Evolutionary conservation across 2,329 filamentous ascomycete species (phyloP), one percentile per base, ranked within the genome.

Genomic region (Alternaria brassicicola): DNA sequence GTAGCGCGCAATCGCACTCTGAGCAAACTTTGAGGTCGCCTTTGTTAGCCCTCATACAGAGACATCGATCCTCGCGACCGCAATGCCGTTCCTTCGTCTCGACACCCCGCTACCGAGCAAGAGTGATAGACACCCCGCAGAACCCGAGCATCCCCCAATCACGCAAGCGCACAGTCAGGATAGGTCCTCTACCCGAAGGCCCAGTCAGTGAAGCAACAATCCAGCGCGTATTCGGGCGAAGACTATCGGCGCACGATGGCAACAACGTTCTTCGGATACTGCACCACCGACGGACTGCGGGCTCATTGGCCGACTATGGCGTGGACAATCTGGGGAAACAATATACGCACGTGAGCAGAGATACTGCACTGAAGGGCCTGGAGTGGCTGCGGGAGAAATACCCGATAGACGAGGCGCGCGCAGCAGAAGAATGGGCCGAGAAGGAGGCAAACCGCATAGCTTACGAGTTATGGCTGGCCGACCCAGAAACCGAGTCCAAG

Each of bases 331-430:
- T 75, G 13, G 73, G 72, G 26, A 61, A 58, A 10, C 66, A 71
- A 45, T 73, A 69, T 45, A 60, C 63, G 9, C 64, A 71, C 41
- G 64, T 76, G n/a, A 71, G 58, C 41, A 63, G 67, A 3, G 66
- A 66, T 0, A 60, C 68, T 3, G 73, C 73, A 2, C 52, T 72
- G 17, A 73, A 72, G 28, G 78, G 68, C 5, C 57, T 79, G 23
- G 65, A 71, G 25, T 78, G 74, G 70, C 64, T 79, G 45, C 73
- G 78, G 13, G 61, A 74, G 6, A 55, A 57, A 12, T 75, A 70
- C 49, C 78, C 78, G n/a, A 67, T 78, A 28, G 77, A 79, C 59
- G 78, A 79, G 51, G 76, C 77, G 46, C 69, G 71, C 2, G 76
- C 76, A 13, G 78, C 78, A 9, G 71, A 76, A 48, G 72, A 74